Evolutionary conservation across 441 rosid species (phyloP), one percentile per base, ranked within the genome.

Genomic region (Aleurites moluccanus): DNA sequence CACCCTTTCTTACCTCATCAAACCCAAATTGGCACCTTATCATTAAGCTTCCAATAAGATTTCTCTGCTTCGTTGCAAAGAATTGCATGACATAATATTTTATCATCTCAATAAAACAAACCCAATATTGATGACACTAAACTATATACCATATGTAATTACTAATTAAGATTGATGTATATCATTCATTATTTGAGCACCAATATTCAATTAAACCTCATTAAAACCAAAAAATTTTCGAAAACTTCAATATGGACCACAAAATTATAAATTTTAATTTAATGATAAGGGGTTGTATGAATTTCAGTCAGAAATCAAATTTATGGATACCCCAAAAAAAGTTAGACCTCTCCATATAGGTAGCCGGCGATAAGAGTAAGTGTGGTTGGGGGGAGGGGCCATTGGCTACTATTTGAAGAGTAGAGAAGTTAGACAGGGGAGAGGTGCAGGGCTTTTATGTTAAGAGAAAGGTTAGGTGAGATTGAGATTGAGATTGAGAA

Each of bases 1-100:
- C 84, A 73, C 80, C 42, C 45, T 79, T 76, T 76, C 28, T 47
- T 18, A 64, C 42, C 71, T 16, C 44, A 13, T 27, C 60, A 67
- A 25, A 52, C 23, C 40, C 27, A 14, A 64, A 63, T 44, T 62
- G 57, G 14, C 50, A 59, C 35, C 64, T 63, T 80, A 68, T 76
- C 64, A 47, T 69, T 69, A 67, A 7, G 13, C 45, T 66, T 65
- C 80, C 80, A 59, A 66, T 49, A 23, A 66, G 33, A 72, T 47
- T 65, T 71, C 67, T 6, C 6, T 10, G 16, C 66, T 70, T 63
- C 59, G 4, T 55, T 45, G 38, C 52, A 10, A 65, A 71, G 40
- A 42, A 15, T 38, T 27, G 3, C 18, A 52, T 38, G 53, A 45
- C 49, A 53, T 59, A n/a, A 30, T 13, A 28, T 53, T 53, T 53